Evolutionary conservation across 257 asterid species (phyloP).

Genomic region (Capsicum baccatum): DNA sequence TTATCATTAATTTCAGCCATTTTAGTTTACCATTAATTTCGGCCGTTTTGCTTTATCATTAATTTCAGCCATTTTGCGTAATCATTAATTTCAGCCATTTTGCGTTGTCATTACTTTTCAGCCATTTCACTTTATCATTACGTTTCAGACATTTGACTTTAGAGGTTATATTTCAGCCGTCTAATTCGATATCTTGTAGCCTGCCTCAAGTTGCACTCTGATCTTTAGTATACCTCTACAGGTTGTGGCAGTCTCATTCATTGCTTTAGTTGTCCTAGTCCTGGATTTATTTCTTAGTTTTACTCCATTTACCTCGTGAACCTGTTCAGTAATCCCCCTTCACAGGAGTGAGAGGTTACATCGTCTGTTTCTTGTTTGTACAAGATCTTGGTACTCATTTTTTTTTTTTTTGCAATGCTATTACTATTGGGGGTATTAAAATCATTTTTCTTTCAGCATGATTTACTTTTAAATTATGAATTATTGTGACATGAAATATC

Average conservation of each 20-base stretch:
- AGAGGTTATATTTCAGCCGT: neutral
- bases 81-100: neutral
- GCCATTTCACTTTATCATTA: neutral
- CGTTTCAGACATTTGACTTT: neutral
- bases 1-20: neutral
- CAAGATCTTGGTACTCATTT: neutral
- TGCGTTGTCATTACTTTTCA: neutral
- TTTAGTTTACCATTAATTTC: neutral
- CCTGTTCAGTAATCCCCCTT: neutral
- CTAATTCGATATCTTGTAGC: neutral
- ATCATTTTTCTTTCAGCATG: too few relatives aligned
- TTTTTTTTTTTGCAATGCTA: neutral
- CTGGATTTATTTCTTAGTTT: constrained; percentile 4
- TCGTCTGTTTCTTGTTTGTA: neutral
- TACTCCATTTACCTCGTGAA: neutral
- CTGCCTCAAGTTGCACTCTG: neutral
- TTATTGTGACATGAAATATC: neutral
- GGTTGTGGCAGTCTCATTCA: neutral
- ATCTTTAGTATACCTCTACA: neutral
- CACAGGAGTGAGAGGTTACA: neutral
- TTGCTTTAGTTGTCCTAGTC: constrained; percentile 7
- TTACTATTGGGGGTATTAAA: neutral
- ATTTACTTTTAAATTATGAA: neutral
- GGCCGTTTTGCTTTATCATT: neutral
- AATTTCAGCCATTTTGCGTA: constrained; percentile 1